These are phyloP conservation scores for Paramecium caudatum DNA, from an alignment of 73 alveolate species.

Conservation along the genomic window DNA sequence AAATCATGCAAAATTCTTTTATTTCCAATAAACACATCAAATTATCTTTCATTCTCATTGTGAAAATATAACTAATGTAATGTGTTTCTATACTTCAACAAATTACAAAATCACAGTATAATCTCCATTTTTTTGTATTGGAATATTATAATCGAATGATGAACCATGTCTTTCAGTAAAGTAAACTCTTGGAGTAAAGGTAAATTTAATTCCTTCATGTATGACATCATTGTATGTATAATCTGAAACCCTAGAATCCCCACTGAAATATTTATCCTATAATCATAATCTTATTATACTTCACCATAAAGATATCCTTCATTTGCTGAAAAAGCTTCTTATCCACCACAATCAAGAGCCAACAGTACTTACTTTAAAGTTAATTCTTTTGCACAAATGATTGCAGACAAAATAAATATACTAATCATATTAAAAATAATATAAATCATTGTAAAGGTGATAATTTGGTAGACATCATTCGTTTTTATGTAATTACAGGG, in stretches of 20 bases:
- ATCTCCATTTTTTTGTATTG: slow-evolving; percentile 14
- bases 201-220: background rate
- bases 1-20: background rate
- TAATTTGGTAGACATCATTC: background rate
- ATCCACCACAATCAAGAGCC: slow-evolving; percentile 66
- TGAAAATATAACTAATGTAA: background rate
- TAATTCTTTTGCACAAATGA: background rate
- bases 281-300: background rate
- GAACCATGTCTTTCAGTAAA: slow-evolving; percentile 63
- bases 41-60: slow-evolving; percentile 30
- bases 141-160: slow-evolving; percentile 20
- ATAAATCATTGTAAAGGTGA: slow-evolving; percentile 11
- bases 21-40: slow-evolving; percentile 52
- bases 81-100: slow-evolving; percentile 14
- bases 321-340: background rate
- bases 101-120: slow-evolving; percentile 46
- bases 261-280: slow-evolving; percentile 56
- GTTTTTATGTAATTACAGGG: background rate
- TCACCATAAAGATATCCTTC: slow-evolving; percentile 46
- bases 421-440: background rate
- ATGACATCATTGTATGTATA: slow-evolving; percentile 47
- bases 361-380: background rate
- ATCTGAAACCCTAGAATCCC: slow-evolving; percentile 34
- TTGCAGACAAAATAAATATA: background rate
- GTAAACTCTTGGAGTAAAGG: slow-evolving; percentile 41